These are phyloP conservation scores for Kodamaea leandrae DNA, from an alignment of 805 yeast genomes.

Conservation along the genomic window DNA sequence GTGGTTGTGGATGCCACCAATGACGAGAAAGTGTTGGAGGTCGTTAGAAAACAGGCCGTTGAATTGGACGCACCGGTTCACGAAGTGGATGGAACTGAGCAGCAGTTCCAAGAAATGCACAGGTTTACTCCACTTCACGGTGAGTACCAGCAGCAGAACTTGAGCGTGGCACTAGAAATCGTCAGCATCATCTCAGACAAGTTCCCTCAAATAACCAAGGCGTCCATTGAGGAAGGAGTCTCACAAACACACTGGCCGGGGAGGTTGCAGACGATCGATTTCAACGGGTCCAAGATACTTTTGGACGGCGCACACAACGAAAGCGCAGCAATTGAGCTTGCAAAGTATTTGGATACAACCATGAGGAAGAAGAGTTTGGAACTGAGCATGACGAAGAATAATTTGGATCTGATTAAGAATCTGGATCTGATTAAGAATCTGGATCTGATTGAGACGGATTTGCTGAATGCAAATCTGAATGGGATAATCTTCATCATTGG, in stretches of 20 bases:
- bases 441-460: neutral
- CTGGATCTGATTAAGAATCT: conserved; percentile 4
- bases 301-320: conserved; percentile 94
- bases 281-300: conserved; percentile 35
- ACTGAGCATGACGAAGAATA: neutral
- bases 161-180: conserved; percentile 63
- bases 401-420: conserved; percentile 13
- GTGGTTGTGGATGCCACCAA: conserved; percentile 75
- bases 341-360: conserved; percentile 42
- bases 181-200: conserved; percentile 35
- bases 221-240: conserved; percentile 51
- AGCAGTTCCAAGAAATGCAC: conserved; percentile 19
- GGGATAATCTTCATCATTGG: conserved; percentile 64
- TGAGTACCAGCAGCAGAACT: conserved; percentile 65
- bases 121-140: conserved; percentile 66
- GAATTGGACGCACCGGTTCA: conserved; percentile 26
- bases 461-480: conserved; percentile 5
- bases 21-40: conserved; percentile 46
- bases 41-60: conserved; percentile 39
- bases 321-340: conserved; percentile 75
- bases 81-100: conserved; percentile 18
- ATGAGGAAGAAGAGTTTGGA: neutral
- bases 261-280: conserved; percentile 54
- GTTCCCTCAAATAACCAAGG: conserved; percentile 26
- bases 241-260: conserved; percentile 77